Base-by-base conservation (phyloP, 495 filamentous ascomycete species). In the Tuber borchii region DNA sequence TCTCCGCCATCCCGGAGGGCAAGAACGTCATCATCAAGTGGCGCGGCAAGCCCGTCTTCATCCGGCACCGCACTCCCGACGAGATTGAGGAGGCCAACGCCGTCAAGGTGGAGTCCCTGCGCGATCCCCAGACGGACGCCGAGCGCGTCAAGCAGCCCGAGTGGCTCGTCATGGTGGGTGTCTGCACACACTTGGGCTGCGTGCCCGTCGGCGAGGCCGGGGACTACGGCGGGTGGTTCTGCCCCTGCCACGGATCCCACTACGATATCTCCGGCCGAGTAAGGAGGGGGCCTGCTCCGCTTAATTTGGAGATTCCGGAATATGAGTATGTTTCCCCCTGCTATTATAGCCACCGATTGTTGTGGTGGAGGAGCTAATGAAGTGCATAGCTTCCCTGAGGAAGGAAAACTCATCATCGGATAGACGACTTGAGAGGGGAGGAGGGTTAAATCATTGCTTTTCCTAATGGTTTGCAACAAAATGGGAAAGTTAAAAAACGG, bases 11-110 rank as follows among this genome's bases (percentile, higher is more conserved):
- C 83, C 95, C 96, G 61, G 95, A 97, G 88, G 95, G 96, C 89
- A 99, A 98, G 92, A 99, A 99, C 87, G 95, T 98, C 85, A 96
- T 98, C 86, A 95, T 99, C 89, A 99, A 99, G 89, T 99, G 96
- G 96, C 91, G 96, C 87, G 96, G 96, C 84, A 99, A 99, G 91
- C 96, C 96, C 85, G 93, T 99, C 85, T 98, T 99, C 89, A 94
- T 99, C 90, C 95, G 96, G 84, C 96, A 99, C 91, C 93, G 96
- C 80, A 99, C 96, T 79, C 84, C 87, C 81, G 88, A 87, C 77
- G 93, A 97, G 87, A 96, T 97, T 86, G 87, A 91, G 75, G 92
- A 94, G 86, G 93, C 93, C 85, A 90, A 94, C 84, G 85, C 88
- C 74, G 88, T 90, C 82, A 90, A 94, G 81, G 90, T 95, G 86